Conservation (phyloP, 192 early-diverging fungal genomes). For the Rhizoclosmatium sp. region DNA sequence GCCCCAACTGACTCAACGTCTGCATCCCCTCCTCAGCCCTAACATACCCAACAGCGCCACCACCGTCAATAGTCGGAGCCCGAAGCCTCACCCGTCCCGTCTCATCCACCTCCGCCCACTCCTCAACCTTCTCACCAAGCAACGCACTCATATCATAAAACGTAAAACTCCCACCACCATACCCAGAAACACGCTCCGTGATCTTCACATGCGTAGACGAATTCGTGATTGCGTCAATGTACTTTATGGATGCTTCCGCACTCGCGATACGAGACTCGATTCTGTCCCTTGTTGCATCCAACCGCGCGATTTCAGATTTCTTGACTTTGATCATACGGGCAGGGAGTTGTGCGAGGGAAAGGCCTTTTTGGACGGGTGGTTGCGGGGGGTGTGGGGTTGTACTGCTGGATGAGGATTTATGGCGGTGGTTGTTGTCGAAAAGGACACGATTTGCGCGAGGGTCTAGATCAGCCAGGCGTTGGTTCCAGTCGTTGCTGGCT, state of each 20-base stretch:
- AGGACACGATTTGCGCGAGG: slow-evolving; percentile 27
- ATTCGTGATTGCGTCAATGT: slow-evolving; percentile 7
- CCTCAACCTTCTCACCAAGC: neutral
- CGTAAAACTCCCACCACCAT: neutral
- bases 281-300: neutral
- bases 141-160: slow-evolving; percentile 10
- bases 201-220: neutral
- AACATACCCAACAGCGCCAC: slow-evolving; percentile 4
- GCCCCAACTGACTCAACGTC: neutral
- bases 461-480: slow-evolving; percentile 15
- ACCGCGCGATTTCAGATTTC: neutral
- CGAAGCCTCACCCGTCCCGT: slow-evolving; percentile 10
- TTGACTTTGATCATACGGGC: slow-evolving; percentile 33
- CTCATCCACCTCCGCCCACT: slow-evolving; percentile 26
- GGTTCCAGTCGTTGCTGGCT: slow-evolving; percentile 26
- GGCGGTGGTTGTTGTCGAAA: neutral
- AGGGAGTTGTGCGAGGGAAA: slow-evolving; percentile 22
- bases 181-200: neutral
- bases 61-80: neutral
- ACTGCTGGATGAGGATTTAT: neutral
- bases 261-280: slow-evolving; percentile 11
- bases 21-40: slow-evolving; percentile 3
- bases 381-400: neutral
- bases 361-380: neutral
- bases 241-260: neutral